A percentile compares a stretch with the other conserved stretches of the same genome.
phyloP scores from a whole-genome alignment of 106 monocot genomes.

The Acanthochlamys bracteata region DNA sequence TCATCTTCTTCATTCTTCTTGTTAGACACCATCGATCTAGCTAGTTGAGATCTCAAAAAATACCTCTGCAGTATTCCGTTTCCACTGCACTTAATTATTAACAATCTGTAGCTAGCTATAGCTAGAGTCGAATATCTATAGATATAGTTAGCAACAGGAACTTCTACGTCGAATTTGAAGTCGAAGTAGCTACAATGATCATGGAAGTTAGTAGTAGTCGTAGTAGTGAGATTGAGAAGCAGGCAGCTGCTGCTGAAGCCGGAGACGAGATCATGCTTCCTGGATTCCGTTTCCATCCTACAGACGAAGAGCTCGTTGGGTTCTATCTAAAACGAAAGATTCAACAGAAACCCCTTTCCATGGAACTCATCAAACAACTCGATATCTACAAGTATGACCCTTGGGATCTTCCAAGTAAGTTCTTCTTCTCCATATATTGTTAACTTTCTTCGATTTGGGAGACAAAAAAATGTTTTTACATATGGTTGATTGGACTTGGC shows the following conservation, averaged over 20 bases:
- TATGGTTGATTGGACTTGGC: not conserved
- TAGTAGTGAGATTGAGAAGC: constrained; percentile 53
- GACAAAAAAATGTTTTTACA: too few relatives aligned
- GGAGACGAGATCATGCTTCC: constrained; percentile 63
- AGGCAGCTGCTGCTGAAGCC: constrained; percentile 1
- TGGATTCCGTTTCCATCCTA: constrained; percentile 74
- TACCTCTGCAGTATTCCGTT: too few relatives aligned
- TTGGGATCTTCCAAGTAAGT: constrained; percentile 88
- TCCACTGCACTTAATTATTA: too few relatives aligned
- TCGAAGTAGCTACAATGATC: too few relatives aligned
- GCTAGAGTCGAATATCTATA: too few relatives aligned
- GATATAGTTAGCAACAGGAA: too few relatives aligned
- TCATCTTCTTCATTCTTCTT: too few relatives aligned
- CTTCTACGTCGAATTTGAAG: too few relatives aligned
- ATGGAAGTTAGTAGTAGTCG: not conserved
- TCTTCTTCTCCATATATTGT: not conserved
- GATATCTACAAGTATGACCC: constrained; percentile 93
- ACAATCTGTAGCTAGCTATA: too few relatives aligned
- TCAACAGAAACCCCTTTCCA: constrained; percentile 61
- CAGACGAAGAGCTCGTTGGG: constrained; percentile 73
- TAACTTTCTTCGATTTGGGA: too few relatives aligned
- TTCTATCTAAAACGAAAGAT: constrained; percentile 81
- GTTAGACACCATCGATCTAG: too few relatives aligned
- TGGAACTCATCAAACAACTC: constrained; percentile 83
- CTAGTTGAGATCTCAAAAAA: too few relatives aligned